A percentile compares a stretch with the other conserved stretches of the same genome.
These are phyloP conservation scores for Eucalyptus coolabah DNA, from an alignment of 345 rosid genomes.

Conservation along the genomic window DNA sequence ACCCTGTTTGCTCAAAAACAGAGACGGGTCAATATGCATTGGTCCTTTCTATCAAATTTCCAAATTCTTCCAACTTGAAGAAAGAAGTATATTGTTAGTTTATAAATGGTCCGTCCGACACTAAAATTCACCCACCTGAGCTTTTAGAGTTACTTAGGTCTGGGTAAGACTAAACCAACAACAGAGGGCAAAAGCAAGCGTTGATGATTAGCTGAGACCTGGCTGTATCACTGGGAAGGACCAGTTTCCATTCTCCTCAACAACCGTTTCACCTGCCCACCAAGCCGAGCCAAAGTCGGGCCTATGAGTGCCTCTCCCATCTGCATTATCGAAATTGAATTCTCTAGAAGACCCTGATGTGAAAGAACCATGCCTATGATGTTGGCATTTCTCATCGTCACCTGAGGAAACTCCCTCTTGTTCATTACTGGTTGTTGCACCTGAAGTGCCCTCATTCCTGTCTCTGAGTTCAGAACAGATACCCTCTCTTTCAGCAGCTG, in stretches of 20 bases:
- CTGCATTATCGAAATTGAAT: slow-evolving; percentile 49
- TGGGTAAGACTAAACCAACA: background rate
- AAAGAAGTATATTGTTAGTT: background rate
- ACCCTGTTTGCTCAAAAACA: background rate
- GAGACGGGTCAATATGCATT: background rate
- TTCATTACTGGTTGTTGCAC: slow-evolving; percentile 14
- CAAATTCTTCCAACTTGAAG: background rate
- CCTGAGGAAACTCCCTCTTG: slow-evolving; percentile 18
- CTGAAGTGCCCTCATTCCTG: background rate
- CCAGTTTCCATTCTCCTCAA: slow-evolving; percentile 49
- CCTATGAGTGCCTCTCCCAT: slow-evolving; percentile 35
- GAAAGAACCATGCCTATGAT: slow-evolving; percentile 28
- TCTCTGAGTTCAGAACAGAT: slow-evolving; percentile 3
- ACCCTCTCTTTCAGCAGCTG: slow-evolving; percentile 2
- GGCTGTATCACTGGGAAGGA: slow-evolving; percentile 75
- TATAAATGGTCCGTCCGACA: background rate
- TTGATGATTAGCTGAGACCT: slow-evolving; percentile 33
- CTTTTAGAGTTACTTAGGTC: background rate
- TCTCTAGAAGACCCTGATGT: slow-evolving; percentile 56
- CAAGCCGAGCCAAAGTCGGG: slow-evolving; percentile 20
- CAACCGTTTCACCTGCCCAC: slow-evolving; percentile 43
- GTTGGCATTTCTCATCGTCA: slow-evolving; percentile 7
- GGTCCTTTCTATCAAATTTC: background rate
- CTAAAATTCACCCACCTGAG: background rate
- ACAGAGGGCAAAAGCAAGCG: background rate